Percentiles rank a stretch among this genome's conserved stretches.
Conservation (phyloP, 2,329 filamentous ascomycete species). For the Apiospora aurea region DNA sequence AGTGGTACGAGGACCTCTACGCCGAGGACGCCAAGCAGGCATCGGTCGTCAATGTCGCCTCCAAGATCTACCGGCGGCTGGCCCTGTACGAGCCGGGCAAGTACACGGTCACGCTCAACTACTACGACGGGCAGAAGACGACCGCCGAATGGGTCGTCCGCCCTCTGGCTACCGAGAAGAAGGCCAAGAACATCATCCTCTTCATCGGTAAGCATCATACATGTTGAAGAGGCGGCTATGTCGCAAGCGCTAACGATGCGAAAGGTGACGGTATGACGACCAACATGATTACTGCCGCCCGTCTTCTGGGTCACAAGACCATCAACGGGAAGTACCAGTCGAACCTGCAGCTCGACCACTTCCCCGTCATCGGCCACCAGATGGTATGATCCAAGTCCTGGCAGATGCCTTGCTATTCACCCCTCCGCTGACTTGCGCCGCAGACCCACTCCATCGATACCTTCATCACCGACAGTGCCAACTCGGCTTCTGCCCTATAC, state of each 20-base stretch:
- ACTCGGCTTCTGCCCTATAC: conserved; percentile 83
- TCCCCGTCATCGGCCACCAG: conserved; percentile 85
- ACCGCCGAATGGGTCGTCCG: conserved; percentile 80
- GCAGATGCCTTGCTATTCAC: not conserved
- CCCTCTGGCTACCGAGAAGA: conserved; percentile 71
- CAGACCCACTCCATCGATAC: conserved; percentile 81
- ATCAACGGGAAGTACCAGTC: conserved; percentile 86
- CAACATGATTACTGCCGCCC: conserved; percentile 82
- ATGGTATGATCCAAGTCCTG: conserved; percentile 56
- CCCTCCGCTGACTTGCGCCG: conserved; percentile 24
- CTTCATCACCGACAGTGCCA: conserved; percentile 88
- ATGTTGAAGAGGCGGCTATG: not conserved
- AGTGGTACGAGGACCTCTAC: conserved; percentile 87
- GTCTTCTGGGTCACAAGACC: conserved; percentile 80
- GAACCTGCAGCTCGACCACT: conserved; percentile 79
- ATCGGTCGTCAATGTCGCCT: conserved; percentile 79
- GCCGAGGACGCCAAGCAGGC: conserved; percentile 74
- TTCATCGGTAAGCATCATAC: conserved; percentile 71
- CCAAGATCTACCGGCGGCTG: conserved; percentile 79
- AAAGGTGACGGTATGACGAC: conserved; percentile 69
- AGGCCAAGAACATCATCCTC: conserved; percentile 84
- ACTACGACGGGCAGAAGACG: conserved; percentile 76
- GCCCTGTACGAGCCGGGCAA: conserved; percentile 80
- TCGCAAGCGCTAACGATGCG: not conserved
- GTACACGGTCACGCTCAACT: conserved; percentile 78